These are phyloP conservation scores for Ustilago cynodontis DNA, from an alignment of 1,284 basidiomycete genomes.

Conservation along the genomic window DNA sequence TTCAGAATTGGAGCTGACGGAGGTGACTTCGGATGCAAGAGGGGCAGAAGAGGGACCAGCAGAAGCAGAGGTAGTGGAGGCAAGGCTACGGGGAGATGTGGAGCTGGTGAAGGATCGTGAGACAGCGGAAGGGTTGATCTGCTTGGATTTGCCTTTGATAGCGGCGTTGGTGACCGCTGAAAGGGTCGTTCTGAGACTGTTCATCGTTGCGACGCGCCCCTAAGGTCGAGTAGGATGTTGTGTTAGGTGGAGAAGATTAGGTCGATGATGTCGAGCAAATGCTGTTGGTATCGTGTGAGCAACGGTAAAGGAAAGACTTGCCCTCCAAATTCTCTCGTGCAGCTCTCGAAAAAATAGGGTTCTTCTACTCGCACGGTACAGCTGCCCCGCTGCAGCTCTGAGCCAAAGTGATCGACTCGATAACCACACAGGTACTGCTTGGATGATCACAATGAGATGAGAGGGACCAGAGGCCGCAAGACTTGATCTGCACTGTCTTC, in stretches of 20 bases:
- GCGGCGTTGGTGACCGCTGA: slow-evolving; percentile 19
- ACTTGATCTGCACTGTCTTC: too few relatives aligned
- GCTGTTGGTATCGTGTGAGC: slow-evolving; percentile 1
- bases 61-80: slow-evolving; percentile 15
- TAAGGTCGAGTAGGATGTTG: neutral
- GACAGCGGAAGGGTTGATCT: slow-evolving; percentile 16
- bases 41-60: slow-evolving; percentile 10
- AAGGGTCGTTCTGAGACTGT: slow-evolving; percentile 25
- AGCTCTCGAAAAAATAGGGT: too few relatives aligned
- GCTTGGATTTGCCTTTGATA: slow-evolving; percentile 44
- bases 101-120: slow-evolving; percentile 13
- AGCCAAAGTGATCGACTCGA: too few relatives aligned
- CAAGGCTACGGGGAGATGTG: neutral
- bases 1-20: slow-evolving; percentile 20
- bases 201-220: slow-evolving; percentile 11
- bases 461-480: too few relatives aligned
- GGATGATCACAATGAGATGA: too few relatives aligned
- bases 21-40: neutral
- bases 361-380: slow-evolving; percentile 36
- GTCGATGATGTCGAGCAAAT: neutral
- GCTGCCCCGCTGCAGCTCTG: too few relatives aligned
- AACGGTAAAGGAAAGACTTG: neutral
- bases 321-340: neutral
- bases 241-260: neutral
- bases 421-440: too few relatives aligned